Base-by-base conservation (phyloP, 2,329 filamentous ascomycete genomes). In the Aureobasidium sp. region DNA sequence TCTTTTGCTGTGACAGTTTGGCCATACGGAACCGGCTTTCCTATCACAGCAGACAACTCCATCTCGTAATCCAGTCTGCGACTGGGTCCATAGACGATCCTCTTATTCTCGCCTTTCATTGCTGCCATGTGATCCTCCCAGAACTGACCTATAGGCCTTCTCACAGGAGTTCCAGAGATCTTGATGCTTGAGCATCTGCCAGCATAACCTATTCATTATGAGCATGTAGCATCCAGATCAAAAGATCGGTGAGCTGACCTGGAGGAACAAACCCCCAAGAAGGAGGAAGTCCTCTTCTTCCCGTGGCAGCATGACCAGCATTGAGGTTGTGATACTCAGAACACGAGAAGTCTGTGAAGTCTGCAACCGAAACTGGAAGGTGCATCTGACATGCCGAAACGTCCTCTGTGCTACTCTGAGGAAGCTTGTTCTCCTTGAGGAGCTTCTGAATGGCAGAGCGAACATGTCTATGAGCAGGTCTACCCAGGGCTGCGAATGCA, bases 341-440 rank as follows among this genome's bases (percentile, higher is more conserved):
- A 60, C 78, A 81, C 1, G 78, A 81, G 69, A 83, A 84, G 68
- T 85, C 84, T 46, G 75, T 80, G 66, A 84, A 86, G 37, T 81
- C 82, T 4, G 75, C 75, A 19, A 84, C 78, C 3, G 73, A 68
- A 38, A 87, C 70, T 0, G 84, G 84, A 0, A 86, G 67, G 65
- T 85, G 79, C 64, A 83, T 69, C 4, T 70, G 70, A 19, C 79
- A 77, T 33, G 74, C 67, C 40, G 70, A 63, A 17, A 83, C 65
- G 29, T 69, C 55, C 29, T 74, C 69, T 4, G 70, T 66, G 45
- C 68, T 68, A 17, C 65, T 58, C 13, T 67, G 62, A 6, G 67
- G 63, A 11, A 71, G 60, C 21, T 68, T 64, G 40, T 63, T 55
- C n/a, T 66, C 65, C 21, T 67, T 38, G 61, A 74, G 65, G 62